Evolutionary conservation across 768 basidiomycete genomes (phyloP).

Genomic region (Amanita thiersii): DNA sequence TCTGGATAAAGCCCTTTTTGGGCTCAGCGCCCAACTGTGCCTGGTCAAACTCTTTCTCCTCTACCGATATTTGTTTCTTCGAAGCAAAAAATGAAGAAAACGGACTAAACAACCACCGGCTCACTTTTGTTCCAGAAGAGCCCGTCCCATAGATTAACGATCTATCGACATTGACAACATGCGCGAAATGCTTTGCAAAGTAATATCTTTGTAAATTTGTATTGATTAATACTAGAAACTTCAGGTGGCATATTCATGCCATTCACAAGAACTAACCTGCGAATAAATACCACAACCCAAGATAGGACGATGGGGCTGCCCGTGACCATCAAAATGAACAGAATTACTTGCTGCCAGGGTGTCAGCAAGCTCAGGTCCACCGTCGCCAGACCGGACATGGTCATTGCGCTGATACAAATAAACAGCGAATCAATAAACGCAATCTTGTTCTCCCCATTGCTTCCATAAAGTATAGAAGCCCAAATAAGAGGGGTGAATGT

Average conservation of each 20-base stretch:
- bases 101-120: constrained; percentile 4
- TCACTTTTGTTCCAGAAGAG: background rate
- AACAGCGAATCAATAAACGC: constrained; percentile 74
- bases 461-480: constrained; percentile 76
- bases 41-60: background rate
- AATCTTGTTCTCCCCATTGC: constrained; percentile 66
- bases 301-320: constrained; percentile 73
- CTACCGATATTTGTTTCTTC: too few relatives aligned
- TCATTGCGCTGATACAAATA: constrained; percentile 70
- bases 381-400: constrained; percentile 68
- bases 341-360: constrained; percentile 56
- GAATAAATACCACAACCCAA: constrained; percentile 75
- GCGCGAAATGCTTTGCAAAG: constrained; percentile 61
- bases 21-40: background rate
- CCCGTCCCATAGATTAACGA: background rate
- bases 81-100: constrained; percentile 11
- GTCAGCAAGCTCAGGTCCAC: constrained; percentile 65
- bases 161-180: too few relatives aligned
- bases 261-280: constrained; percentile 39
- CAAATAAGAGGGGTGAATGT: constrained; percentile 73
- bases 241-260: constrained; percentile 3
- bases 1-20: constrained; percentile 22
- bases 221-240: background rate
- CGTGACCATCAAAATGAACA: constrained; percentile 74
- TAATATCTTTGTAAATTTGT: constrained; percentile 38